These are phyloP conservation scores for Hypoxylon crocopeplum DNA, from an alignment of 495 filamentous ascomycete genomes.

Conservation along the genomic window DNA sequence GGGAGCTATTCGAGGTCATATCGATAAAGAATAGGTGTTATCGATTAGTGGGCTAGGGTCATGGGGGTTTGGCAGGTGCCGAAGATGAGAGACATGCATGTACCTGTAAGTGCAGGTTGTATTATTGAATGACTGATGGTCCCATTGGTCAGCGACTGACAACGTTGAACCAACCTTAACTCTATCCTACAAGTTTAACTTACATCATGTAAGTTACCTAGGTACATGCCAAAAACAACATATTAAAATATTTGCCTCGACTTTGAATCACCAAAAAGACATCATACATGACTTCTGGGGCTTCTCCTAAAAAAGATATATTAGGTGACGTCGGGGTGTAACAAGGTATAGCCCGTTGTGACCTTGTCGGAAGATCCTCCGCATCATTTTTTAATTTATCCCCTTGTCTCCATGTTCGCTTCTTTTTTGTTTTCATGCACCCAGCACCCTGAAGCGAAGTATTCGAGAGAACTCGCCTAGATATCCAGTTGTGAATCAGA, in stretches of 20 bases:
- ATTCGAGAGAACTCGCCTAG: slow-evolving; percentile 20
- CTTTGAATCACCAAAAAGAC: background rate
- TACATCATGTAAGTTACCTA: background rate
- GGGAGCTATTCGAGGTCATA: slow-evolving; percentile 8
- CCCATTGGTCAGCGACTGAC: too few species aligned
- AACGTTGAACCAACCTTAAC: too few species aligned
- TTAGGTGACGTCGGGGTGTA: slow-evolving; percentile 33
- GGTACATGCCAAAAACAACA: too few species aligned
- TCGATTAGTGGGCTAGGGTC: slow-evolving; percentile 4
- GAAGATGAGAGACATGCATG: slow-evolving; percentile 14
- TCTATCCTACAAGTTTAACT: too few species aligned
- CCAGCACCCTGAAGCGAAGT: slow-evolving; percentile 20
- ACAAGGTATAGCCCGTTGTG: slow-evolving; percentile 15
- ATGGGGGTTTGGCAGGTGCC: slow-evolving; percentile 28
- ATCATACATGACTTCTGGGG: slow-evolving; percentile 1
- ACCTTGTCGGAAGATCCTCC: slow-evolving; percentile 35
- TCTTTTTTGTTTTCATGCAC: slow-evolving; percentile 3
- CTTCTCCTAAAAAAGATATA: slow-evolving; percentile 7
- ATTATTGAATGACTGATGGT: too few species aligned
- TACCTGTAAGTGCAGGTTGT: too few species aligned
- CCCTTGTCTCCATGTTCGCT: slow-evolving; percentile 6
- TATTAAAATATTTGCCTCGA: too few species aligned
- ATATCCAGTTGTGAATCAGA: too few species aligned
- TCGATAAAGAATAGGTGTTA: slow-evolving; percentile 11
- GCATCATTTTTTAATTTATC: slow-evolving; percentile 27